These are phyloP conservation scores for Takakia lepidozioides DNA, from an alignment of 225 moss, liverwort and hornwort genomes.

Conservation along the genomic window DNA sequence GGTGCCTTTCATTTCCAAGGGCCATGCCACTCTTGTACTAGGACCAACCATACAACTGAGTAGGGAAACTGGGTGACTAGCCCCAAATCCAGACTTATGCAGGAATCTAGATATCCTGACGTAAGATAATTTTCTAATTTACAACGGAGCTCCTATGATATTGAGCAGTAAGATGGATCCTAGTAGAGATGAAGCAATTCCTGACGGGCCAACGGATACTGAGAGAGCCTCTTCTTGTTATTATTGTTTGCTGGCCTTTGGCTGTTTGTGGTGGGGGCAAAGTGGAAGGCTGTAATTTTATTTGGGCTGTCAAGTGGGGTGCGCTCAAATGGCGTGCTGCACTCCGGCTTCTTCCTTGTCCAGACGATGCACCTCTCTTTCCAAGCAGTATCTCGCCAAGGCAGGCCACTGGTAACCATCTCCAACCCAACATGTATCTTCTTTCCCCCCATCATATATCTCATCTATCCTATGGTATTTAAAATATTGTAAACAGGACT, in stretches of 20 bases:
- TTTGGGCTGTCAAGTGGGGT: conserved; percentile 68
- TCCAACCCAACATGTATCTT: neutral
- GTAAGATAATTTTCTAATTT: no score
- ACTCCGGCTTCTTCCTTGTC: conserved; percentile 80
- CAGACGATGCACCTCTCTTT: conserved; percentile 77
- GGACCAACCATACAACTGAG: neutral
- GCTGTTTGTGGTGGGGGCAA: conserved; percentile 53
- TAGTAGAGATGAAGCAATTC: no score
- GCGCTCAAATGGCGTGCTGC: conserved; percentile 82
- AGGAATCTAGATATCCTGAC: no score
- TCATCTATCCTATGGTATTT: no score
- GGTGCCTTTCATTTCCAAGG: no score
- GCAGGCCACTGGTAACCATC: conserved; percentile 31
- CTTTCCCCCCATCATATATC: neutral
- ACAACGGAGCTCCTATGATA: no score
- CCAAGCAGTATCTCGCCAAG: conserved; percentile 22
- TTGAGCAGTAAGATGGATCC: no score
- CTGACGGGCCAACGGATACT: conserved; percentile 66
- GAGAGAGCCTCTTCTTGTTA: conserved; percentile 74
- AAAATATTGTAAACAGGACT: no score
- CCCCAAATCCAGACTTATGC: no score
- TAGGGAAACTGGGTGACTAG: no score
- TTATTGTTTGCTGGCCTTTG: conserved; percentile 82
- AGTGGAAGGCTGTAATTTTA: conserved; percentile 53
- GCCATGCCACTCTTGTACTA: no score